phyloP scores from a whole-genome alignment of 2,329 filamentous ascomycete genomes.

The Fusarium agapanthi region DNA sequence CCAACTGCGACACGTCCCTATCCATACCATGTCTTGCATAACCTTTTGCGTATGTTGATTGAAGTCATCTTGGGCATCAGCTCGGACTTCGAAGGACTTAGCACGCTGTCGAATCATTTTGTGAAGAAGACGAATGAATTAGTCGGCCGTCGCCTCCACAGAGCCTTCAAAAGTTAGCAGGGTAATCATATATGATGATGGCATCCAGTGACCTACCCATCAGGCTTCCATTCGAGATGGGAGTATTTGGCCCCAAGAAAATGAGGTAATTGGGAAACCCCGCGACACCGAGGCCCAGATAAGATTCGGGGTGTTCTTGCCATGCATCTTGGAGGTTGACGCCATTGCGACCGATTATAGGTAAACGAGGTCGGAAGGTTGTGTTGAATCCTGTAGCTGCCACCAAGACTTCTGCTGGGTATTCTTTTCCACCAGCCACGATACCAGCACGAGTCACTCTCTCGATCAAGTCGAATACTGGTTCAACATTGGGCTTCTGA shows the following conservation, averaged over 20 bases:
- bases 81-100: neutral
- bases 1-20: neutral
- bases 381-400: slow-evolving; percentile 67
- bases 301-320: slow-evolving; percentile 56
- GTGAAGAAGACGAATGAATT: neutral
- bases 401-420: slow-evolving; percentile 64
- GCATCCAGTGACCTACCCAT: neutral
- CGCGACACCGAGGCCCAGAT: slow-evolving; percentile 62
- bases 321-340: slow-evolving; percentile 60
- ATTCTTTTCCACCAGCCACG: slow-evolving; percentile 55
- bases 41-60: neutral
- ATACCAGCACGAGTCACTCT: slow-evolving; percentile 55
- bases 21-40: neutral
- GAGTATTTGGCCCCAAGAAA: slow-evolving; percentile 53
- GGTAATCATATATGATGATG: too few relatives aligned
- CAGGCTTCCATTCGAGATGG: slow-evolving; percentile 44
- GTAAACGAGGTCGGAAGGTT: slow-evolving; percentile 61
- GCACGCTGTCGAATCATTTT: neutral
- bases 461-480: slow-evolving; percentile 52
- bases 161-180: neutral
- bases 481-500: slow-evolving; percentile 56
- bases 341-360: slow-evolving; percentile 57
- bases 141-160: neutral
- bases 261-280: slow-evolving; percentile 65
- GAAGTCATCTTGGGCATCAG: neutral